Percentiles rank a stretch among this genome's conserved stretches.
Evolutionary conservation across 352 stramenopile species (phyloP).

Genomic region (Phytophthora citrophthora): DNA sequence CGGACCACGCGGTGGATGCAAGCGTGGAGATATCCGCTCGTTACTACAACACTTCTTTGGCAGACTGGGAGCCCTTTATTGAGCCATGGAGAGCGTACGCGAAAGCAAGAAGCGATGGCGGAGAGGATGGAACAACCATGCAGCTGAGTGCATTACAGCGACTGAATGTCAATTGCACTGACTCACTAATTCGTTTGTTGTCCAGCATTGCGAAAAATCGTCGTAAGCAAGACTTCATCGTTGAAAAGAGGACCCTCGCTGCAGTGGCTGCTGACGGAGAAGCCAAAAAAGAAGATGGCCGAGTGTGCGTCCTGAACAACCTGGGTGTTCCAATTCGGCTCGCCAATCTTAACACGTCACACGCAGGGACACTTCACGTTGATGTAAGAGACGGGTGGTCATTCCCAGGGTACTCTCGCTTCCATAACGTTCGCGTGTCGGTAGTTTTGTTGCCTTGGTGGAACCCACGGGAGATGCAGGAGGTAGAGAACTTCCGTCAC

Average conservation of each 20-base stretch:
- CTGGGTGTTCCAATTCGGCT: conserved; percentile 88
- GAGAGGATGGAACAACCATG: conserved; percentile 64
- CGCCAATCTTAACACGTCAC: conserved; percentile 88
- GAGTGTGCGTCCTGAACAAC: conserved; percentile 90
- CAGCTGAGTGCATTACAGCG: conserved; percentile 85
- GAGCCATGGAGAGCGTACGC: conserved; percentile 85
- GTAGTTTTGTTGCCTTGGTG: conserved; percentile 89
- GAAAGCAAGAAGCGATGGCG: conserved; percentile 62
- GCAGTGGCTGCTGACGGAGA: conserved; percentile 81
- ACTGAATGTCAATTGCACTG: conserved; percentile 88
- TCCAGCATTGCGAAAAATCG: conserved; percentile 82
- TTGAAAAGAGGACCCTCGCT: conserved; percentile 78
- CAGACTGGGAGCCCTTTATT: conserved; percentile 89
- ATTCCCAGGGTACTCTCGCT: conserved; percentile 80
- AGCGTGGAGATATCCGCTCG: conserved; percentile 82
- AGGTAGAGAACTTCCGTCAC: conserved; percentile 77
- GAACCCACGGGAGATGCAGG: conserved; percentile 75
- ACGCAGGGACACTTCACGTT: conserved; percentile 78
- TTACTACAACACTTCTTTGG: conserved; percentile 90
- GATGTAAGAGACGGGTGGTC: conserved; percentile 88
- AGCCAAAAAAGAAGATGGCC: conserved; percentile 84
- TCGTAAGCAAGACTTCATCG: conserved; percentile 71
- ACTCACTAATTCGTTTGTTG: conserved; percentile 83
- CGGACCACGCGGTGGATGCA: conserved; percentile 72
- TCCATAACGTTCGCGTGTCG: conserved; percentile 86